Evolutionary conservation across 2,329 filamentous ascomycete species (phyloP), one percentile per base, ranked within the genome.

Genomic region (Arthrobotrys iridis): DNA sequence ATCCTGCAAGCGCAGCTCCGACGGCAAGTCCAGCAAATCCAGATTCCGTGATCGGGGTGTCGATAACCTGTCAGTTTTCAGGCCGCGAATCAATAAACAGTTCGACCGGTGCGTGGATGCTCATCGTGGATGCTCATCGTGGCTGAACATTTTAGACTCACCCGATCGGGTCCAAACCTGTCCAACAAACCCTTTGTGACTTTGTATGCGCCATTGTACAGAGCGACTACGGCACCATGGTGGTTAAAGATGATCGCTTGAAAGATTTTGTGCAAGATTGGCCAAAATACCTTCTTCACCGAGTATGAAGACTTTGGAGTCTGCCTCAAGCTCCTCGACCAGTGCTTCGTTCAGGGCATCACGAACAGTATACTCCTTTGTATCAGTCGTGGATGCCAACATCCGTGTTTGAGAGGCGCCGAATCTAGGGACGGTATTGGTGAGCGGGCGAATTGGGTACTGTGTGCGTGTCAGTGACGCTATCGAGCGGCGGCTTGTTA

Each of bases 301-400:
- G 72, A 99, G 84, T 79, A 99, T 86, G 84, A 97, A 99, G 80
- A 97, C 93, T 87, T 97, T 98, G 78, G 90, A 87, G 84, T 99
- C 96, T 82, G 84, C 83, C 87, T 97, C 93, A 84, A 99, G 89
- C 87, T 99, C 95, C 86, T 99, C 95, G 52, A 93, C 93, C 82
- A 99, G 90, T 76, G 95, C 95, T 87, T 99, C 94, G 83, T 99
- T 99, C 82, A 99, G 87, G 75, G 95, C 95, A 83, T 99, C 95
- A 85, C 95, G 89, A 81, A 99, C 95, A 46, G 95, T 57, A 74
- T 72, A 72, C 18, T 73, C 67, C 48, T 68, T 77, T 13, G 41
- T 18, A 57, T 76, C 72, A 26, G 64, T 18, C 3, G 59, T 59
- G 15, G 72, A 65, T 11, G 71, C 63, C 26, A 75, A 33, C 7